Conservation (phyloP, 768 basidiomycete species). For the Suillus placidus region DNA sequence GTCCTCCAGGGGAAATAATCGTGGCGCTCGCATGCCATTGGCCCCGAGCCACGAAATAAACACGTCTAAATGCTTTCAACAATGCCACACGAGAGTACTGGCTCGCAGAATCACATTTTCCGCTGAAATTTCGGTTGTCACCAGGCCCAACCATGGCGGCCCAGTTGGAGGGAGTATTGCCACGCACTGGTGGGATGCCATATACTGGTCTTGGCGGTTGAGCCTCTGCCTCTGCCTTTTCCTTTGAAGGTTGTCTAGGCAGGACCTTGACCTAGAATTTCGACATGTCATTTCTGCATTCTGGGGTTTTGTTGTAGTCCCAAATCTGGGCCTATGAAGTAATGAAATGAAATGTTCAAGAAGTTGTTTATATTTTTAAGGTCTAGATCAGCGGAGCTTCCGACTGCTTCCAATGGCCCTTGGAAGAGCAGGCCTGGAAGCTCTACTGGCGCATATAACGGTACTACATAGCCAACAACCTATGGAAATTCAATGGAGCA, state of each 20-base stretch:
- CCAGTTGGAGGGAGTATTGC: neutral
- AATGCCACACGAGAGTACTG: neutral
- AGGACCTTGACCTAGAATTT: neutral
- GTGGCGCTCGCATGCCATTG: neutral
- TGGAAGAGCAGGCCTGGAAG: neutral
- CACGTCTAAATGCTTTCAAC: neutral
- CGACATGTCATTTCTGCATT: neutral
- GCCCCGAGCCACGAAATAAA: neutral
- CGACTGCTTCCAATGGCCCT: neutral
- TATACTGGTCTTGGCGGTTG: neutral
- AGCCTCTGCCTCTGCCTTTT: neutral
- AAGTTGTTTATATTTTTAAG: neutral
- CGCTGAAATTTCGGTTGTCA: neutral
- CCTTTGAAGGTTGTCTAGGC: neutral
- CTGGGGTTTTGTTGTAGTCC: neutral
- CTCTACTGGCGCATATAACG: neutral
- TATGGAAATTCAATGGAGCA: neutral
- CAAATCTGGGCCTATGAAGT: neutral
- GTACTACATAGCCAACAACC: neutral
- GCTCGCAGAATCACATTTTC: neutral
- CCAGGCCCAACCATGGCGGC: neutral
- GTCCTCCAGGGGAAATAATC: neutral
- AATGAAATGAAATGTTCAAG: neutral
- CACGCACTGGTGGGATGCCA: constrained; percentile 1
- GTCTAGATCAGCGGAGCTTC: neutral